Percentiles rank a stretch among this genome's conserved stretches.
Conservation (phyloP, 2,329 filamentous ascomycete genomes). For the Lasiodiplodia sp. region DNA sequence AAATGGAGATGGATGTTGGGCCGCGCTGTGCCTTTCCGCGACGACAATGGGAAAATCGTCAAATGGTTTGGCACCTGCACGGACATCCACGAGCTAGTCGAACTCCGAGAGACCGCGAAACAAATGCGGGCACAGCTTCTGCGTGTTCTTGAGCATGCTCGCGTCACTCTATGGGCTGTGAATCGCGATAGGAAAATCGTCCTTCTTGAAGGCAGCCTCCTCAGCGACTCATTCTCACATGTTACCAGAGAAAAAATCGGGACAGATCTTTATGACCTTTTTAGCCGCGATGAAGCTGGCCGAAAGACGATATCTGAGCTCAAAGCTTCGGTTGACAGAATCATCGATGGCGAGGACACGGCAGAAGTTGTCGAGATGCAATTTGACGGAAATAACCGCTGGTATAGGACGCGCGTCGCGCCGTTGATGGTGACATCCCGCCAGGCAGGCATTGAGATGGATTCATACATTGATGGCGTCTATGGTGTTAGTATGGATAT, state of each 20-base stretch:
- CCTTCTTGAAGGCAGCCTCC: conserved; percentile 72
- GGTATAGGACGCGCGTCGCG: conserved; percentile 75
- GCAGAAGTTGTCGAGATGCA: conserved; percentile 72
- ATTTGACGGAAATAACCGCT: conserved; percentile 64
- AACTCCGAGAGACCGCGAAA: conserved; percentile 70
- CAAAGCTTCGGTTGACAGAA: conserved; percentile 66
- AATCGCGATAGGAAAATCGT: conserved; percentile 68
- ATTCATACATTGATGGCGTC: conserved; percentile 70
- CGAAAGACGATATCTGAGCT: conserved; percentile 51
- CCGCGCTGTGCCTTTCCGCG: conserved; percentile 71
- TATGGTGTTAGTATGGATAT: conserved; percentile 84
- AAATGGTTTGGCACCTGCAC: conserved; percentile 86
- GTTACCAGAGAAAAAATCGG: conserved; percentile 60
- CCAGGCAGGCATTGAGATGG: conserved; percentile 58
- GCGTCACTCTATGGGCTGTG: conserved; percentile 78
- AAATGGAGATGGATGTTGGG: conserved; percentile 82
- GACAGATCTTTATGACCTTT: conserved; percentile 69
- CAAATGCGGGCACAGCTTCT: conserved; percentile 73
- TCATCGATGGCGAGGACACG: conserved; percentile 66
- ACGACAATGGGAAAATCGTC: conserved; percentile 72
- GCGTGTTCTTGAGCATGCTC: conserved; percentile 76
- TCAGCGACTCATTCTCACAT: conserved; percentile 32
- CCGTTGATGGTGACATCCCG: conserved; percentile 67
- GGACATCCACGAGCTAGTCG: conserved; percentile 77
- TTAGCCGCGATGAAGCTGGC: conserved; percentile 47